phyloP scores from a whole-genome alignment of 192 early-diverging fungal genomes.

The Mortierella antarctica region DNA sequence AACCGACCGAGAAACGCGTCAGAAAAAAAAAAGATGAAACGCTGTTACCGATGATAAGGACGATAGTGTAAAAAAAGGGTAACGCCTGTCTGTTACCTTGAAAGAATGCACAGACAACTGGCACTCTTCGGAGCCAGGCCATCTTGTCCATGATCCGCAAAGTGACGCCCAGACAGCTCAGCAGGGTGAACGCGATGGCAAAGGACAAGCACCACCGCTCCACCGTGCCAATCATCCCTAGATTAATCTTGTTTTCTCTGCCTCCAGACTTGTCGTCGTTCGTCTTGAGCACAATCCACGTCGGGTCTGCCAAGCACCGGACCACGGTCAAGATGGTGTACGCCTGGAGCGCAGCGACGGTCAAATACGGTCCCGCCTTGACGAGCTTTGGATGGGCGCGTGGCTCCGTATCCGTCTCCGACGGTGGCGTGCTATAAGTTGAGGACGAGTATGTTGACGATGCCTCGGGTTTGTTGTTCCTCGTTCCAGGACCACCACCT shows the following conservation, averaged over 20 bases:
- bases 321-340: constrained; percentile 40
- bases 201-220: constrained; percentile 12
- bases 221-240: constrained; percentile 11
- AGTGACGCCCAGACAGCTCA: constrained; percentile 36
- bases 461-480: too few species aligned
- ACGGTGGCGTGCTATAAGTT: too few species aligned
- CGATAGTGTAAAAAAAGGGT: background rate
- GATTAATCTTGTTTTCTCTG: background rate
- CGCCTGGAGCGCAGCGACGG: constrained; percentile 20
- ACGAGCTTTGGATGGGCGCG: constrained; percentile 14
- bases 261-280: constrained; percentile 25
- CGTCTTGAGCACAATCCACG: constrained; percentile 24
- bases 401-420: background rate
- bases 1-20: too few species aligned
- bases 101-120: constrained; percentile 18
- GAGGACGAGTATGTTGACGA: too few species aligned
- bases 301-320: constrained; percentile 34
- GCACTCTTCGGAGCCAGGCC: constrained; percentile 9
- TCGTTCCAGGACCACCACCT: too few species aligned
- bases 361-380: constrained; percentile 23
- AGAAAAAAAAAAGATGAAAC: background rate
- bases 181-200: constrained; percentile 15
- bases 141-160: constrained; percentile 42
- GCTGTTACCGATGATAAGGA: background rate
- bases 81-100: constrained; percentile 25